Conservation (phyloP, 768 basidiomycete genomes). For the Trametes elegans region DNA sequence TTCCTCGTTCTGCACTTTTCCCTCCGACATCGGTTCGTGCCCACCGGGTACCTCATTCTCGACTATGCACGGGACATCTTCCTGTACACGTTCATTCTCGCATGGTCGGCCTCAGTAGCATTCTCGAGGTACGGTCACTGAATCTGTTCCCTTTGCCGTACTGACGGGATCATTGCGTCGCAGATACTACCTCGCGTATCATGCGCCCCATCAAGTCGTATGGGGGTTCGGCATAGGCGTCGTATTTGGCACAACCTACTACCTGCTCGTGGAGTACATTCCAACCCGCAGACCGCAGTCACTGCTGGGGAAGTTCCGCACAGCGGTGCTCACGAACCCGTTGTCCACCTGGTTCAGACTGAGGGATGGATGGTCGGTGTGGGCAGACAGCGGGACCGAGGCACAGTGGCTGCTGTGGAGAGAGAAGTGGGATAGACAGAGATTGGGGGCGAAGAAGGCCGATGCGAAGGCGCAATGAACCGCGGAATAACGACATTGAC, state of each 20-base stretch:
- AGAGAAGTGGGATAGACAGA: conserved; percentile 47
- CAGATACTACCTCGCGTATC: conserved; percentile 73
- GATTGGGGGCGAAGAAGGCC: conserved; percentile 3
- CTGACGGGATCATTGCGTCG: not conserved
- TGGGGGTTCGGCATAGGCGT: conserved; percentile 75
- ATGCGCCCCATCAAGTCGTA: conserved; percentile 65
- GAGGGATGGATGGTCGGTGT: conserved; percentile 80
- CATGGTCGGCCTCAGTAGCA: conserved; percentile 65
- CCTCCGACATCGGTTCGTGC: conserved; percentile 62
- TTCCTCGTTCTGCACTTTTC: conserved; percentile 74
- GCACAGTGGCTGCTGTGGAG: conserved; percentile 71
- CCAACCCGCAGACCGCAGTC: conserved; percentile 55
- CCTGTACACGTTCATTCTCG: conserved; percentile 49
- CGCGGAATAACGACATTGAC: not conserved
- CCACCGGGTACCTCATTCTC: conserved; percentile 48
- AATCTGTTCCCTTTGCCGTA: not conserved
- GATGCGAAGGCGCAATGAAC: not conserved
- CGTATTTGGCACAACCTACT: conserved; percentile 50
- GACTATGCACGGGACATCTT: conserved; percentile 49
- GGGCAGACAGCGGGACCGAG: conserved; percentile 76
- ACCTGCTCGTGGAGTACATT: conserved; percentile 55
- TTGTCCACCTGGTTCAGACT: conserved; percentile 65
- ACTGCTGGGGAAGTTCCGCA: conserved; percentile 47
- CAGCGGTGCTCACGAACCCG: conserved; percentile 52
- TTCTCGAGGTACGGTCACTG: conserved; percentile 63